Evolutionary conservation across 2,329 filamentous ascomycete species (phyloP), one percentile per base, ranked within the genome.

Genomic region (Fusarium setosum): DNA sequence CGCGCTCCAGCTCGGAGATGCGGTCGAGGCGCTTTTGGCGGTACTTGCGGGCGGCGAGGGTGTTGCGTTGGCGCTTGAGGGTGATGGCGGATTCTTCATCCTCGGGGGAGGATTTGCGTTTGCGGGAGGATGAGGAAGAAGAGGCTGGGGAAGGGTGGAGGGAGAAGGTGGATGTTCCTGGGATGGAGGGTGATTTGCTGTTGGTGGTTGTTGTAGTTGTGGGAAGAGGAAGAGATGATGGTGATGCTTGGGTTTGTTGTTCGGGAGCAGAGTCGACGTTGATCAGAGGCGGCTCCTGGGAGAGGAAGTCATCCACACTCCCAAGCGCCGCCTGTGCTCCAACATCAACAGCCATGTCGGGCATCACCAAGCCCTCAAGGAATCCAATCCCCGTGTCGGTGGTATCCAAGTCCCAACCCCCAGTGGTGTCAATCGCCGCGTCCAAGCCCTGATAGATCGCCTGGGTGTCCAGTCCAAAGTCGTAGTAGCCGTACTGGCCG

Each of bases 11-110:
- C 61, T 87, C 84, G 23, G 77, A 78, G 74, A 91, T 86, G 62
- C 88, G 87, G 69, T 92, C 89, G 31, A 92, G 82, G 42, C 89
- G 86, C 74, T 90, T 90, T 74, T 92, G 89, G 23, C 90, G 87
- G 73, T 91, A 92, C 62, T 90, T 88, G 62, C 88, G 84, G 26
- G 90, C 90, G n/a, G 90, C 90, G 62, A 91, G 82, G 13, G 89
- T 92, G 75, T 92, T 92, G 62, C 87, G 85, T 62, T 87, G 85
- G 24, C 90, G 88, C 75, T 91, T 91, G 71, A 82, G 72, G 17
- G 75, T 72, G 6, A 74, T 67, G 23, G 65, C 62, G 4, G 63
- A 63, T 15, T 67, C 56, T 12, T 75, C 72, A 8, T 73, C 72
- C 26, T 68, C 65, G 5, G 63, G 59, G 3, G 73, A 65, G 4